Conservation (phyloP, 2,329 filamentous ascomycete species). For the Elsinoe perseae region DNA sequence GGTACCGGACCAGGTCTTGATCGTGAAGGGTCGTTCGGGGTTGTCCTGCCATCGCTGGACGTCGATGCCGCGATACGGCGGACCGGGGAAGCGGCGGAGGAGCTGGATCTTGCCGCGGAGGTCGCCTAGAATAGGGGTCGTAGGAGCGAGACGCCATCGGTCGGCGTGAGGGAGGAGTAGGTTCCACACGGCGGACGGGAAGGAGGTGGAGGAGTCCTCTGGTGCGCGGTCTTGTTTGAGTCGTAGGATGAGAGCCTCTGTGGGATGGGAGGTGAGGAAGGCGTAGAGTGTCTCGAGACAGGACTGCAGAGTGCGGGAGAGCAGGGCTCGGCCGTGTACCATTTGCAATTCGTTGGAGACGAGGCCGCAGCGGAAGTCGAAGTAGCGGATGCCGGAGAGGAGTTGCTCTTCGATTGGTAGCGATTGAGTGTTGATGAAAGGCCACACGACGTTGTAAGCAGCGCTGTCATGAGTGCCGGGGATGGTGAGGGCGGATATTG, state of each 20-base stretch:
- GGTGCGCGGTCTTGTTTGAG: constrained; percentile 30
- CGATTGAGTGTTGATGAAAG: constrained; percentile 30
- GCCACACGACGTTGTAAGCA: constrained; percentile 29
- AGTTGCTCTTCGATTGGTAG: constrained; percentile 27
- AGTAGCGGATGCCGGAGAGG: constrained; percentile 30
- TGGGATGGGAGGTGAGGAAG: constrained; percentile 26
- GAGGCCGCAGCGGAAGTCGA: constrained; percentile 31
- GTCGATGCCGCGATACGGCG: constrained; percentile 26
- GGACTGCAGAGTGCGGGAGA: constrained; percentile 26
- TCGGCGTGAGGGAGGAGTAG: constrained; percentile 23
- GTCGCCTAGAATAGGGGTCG: constrained; percentile 28
- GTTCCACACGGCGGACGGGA: constrained; percentile 33
- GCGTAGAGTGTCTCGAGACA: constrained; percentile 26
- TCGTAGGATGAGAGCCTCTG: constrained; percentile 30
- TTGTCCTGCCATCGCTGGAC: constrained; percentile 31
- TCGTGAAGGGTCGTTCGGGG: constrained; percentile 29
- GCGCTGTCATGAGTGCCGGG: constrained; percentile 33
- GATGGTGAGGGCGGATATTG: constrained; percentile 28
- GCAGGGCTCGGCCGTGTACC: constrained; percentile 29
- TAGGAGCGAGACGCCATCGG: constrained; percentile 30
- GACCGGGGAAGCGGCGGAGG: constrained; percentile 27
- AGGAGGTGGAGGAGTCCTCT: constrained; percentile 28
- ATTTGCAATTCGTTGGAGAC: constrained; percentile 28
- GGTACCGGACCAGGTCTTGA: constrained; percentile 33
- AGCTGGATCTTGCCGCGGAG: constrained; percentile 31